Percentiles rank a stretch among this genome's conserved stretches.
Evolutionary conservation across 1,139 yeast genomes (phyloP).

Genomic region (Maudiozyma humilis): DNA sequence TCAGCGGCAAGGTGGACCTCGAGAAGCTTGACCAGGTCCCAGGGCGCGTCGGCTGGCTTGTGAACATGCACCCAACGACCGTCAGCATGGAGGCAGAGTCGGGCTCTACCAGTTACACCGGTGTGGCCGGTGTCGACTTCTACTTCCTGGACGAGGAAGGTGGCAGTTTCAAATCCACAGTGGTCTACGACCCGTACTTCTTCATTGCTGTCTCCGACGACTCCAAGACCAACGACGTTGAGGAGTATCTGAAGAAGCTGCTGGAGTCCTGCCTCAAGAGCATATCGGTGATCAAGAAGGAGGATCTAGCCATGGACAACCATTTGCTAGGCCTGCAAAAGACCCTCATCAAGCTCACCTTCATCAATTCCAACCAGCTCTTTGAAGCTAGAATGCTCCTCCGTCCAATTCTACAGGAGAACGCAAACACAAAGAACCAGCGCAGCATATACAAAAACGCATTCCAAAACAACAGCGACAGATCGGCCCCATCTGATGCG

Average conservation of each 20-base stretch:
- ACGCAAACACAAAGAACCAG: constrained; percentile 56
- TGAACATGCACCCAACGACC: constrained; percentile 65
- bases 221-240: constrained; percentile 53
- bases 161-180: constrained; percentile 82
- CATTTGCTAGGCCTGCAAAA: constrained; percentile 75
- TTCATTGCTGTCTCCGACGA: constrained; percentile 63
- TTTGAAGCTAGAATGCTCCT: constrained; percentile 62
- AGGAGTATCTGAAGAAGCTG: constrained; percentile 65
- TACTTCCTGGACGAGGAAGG: constrained; percentile 97
- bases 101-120: constrained; percentile 52
- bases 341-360: constrained; percentile 56
- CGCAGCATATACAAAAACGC: constrained; percentile 49
- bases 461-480: constrained; percentile 6
- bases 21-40: constrained; percentile 41
- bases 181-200: constrained; percentile 83
- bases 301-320: constrained; percentile 73
- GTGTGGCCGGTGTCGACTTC: constrained; percentile 83
- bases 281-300: constrained; percentile 52
- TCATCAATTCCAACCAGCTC: constrained; percentile 70
- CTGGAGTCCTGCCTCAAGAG: constrained; percentile 58
- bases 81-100: constrained; percentile 25
- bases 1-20: constrained; percentile 16
- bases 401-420: constrained; percentile 62
- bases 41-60: constrained; percentile 73
- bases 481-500: constrained; percentile 38